Base-by-base conservation (phyloP, 1,284 basidiomycete genomes). In the Ustilago crameri region DNA sequence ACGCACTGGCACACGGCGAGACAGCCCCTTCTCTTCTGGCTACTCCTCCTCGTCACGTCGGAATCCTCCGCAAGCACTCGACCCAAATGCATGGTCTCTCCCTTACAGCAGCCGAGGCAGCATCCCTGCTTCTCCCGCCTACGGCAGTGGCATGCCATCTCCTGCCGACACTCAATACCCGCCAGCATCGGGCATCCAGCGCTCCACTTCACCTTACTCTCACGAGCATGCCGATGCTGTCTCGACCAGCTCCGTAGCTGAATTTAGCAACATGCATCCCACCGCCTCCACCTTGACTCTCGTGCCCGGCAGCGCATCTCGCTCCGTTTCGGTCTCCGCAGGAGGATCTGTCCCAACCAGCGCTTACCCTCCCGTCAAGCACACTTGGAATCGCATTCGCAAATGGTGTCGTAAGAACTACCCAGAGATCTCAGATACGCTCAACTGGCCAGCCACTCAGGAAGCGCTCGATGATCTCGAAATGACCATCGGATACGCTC, bases 391-490 rank as follows among this genome's bases (percentile, higher is more conserved):
- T 15, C 75, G 78, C 38, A 72, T 82, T 51, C 69, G 72, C 43
- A 67, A 51, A 15, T 82, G 80, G 74, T 78, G 66, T 42, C 64
- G 73, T 38, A 63, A 66, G 15, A 52, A 79, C 38, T 82, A 82
- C 51, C 66, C 73, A 38, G 81, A 82, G 50, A 70, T 82, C 45
- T 61, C 65, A 5, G 81, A 82, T 51, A 80, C 81, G 24, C 68
- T 82, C 68, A 82, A 82, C 52, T 82, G 75, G 74, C 77, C 77
- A 23, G 78, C 77, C 20, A 68, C 73, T 32, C 53, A 75, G 24
- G 66, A 76, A 9, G 68, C 74, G 26, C 53, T 82, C 32, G 77
- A 79, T 44, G 74, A 70, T 34, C 71, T 82, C 47, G 77, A 82
- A 46, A 63, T 71, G 52, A 71, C 72, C 22, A 70, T 82, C 15